Conservation (phyloP, 2,329 filamentous ascomycete genomes). For the Xylariaceae sp. region DNA sequence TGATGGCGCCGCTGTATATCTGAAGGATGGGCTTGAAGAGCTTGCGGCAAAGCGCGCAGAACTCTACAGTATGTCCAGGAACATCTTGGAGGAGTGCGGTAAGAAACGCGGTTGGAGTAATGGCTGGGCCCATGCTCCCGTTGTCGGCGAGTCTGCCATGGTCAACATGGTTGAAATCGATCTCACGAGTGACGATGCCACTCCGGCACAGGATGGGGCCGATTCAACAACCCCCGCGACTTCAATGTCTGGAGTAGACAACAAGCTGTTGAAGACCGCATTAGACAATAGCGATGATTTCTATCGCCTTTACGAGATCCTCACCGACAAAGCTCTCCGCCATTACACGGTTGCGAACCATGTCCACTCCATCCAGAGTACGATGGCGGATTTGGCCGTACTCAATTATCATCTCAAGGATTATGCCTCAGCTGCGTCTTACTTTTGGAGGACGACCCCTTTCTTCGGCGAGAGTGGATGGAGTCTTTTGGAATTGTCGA, state of each 20-base stretch:
- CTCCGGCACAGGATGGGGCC: conserved; percentile 21
- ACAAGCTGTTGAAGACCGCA: conserved; percentile 54
- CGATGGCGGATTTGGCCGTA: conserved; percentile 78
- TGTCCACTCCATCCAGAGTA: conserved; percentile 68
- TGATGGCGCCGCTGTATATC: conserved; percentile 43
- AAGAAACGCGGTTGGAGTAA: conserved; percentile 68
- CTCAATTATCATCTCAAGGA: conserved; percentile 74
- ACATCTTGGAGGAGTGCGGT: conserved; percentile 70
- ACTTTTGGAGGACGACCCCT: conserved; percentile 72
- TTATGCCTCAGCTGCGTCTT: conserved; percentile 65
- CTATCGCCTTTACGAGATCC: conserved; percentile 61
- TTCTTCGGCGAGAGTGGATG: conserved; percentile 76
- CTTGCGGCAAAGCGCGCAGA: conserved; percentile 79
- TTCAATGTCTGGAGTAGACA: conserved; percentile 45
- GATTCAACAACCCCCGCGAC: conserved; percentile 18
- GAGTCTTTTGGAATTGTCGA: conserved; percentile 72
- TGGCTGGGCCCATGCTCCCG: conserved; percentile 62
- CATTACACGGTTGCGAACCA: conserved; percentile 79
- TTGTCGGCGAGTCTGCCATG: conserved; percentile 41
- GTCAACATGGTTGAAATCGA: conserved; percentile 53
- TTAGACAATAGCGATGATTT: conserved; percentile 59
- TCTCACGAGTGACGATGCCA: conserved; percentile 41
- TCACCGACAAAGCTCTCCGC: conserved; percentile 80
- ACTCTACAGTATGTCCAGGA: conserved; percentile 72
- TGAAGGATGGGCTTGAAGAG: conserved; percentile 67